Percentiles rank a stretch among this genome's conserved stretches.
phyloP scores from a whole-genome alignment of 75 land plant species.

The Selaginella moellendorffii region DNA sequence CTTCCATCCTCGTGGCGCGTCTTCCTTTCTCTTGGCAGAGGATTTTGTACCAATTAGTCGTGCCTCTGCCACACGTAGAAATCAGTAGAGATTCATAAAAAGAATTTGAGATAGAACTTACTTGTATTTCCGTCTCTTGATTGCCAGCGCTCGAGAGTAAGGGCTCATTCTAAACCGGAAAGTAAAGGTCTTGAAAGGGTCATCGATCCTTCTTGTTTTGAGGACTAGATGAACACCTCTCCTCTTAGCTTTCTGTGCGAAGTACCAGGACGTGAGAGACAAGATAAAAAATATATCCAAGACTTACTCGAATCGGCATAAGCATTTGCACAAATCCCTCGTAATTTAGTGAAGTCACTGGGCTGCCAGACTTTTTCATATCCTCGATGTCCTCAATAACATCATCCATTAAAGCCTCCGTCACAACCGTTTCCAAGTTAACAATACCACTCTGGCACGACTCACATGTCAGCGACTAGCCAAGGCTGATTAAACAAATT shows the following conservation, averaged over 20 bases:
- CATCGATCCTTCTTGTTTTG: slow-evolving; percentile 6
- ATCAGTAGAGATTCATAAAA: too few species aligned
- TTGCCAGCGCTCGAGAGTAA: slow-evolving; percentile 21
- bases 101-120: too few species aligned
- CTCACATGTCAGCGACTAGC: neutral
- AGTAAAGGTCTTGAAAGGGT: slow-evolving; percentile 5
- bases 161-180: slow-evolving; percentile 26
- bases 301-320: slow-evolving; percentile 13
- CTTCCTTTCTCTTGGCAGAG: neutral
- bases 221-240: slow-evolving; percentile 1
- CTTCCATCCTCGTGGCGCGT: neutral
- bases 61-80: neutral
- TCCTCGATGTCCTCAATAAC: slow-evolving; percentile 18
- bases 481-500: neutral
- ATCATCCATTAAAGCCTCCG: slow-evolving; percentile 12
- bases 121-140: slow-evolving; percentile 21
- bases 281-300: too few species aligned
- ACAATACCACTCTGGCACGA: slow-evolving; percentile 19
- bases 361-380: slow-evolving; percentile 11
- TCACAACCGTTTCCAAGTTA: slow-evolving; percentile 17
- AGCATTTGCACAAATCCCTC: neutral
- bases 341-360: neutral
- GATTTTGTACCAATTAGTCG: neutral
- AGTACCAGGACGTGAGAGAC: too few species aligned
- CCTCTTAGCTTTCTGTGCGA: slow-evolving; percentile 9